Base-by-base conservation (phyloP, 331 rosid species). In the Malus hybrid region DNA sequence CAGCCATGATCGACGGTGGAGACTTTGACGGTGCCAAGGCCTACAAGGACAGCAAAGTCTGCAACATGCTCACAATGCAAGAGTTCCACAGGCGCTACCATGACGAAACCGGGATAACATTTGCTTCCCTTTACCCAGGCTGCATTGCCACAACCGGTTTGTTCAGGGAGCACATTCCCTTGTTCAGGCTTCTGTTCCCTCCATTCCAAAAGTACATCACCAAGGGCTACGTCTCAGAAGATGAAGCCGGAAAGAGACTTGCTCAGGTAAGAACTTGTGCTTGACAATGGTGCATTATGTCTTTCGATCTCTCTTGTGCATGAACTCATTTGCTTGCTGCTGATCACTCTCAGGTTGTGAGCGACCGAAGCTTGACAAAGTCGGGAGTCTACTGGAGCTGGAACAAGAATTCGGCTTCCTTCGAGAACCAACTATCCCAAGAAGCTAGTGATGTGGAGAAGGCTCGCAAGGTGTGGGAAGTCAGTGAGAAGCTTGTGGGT, bases 321-420 rank as follows among this genome's bases (percentile, higher is more conserved):
- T 57, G 60, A 60, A 73, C 46, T 63, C 77, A 28, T 7, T 60
- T 30, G 34, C 44, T 66, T 53, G 44, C 75, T 72, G 77, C 34
- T 75, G 81, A 48, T 57, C 28, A 80, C 80, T 28, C 28, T 10
- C 78, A 95, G 99, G 99, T 95, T 80, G 99, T 95, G 62, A 83
- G 91, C 42, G 98, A 95, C 15, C 99, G 93, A 2, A 95, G 97
- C 89, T 85, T 95, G 82, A 95, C 98, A 18, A 95, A 95, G 80
- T 95, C 99, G 1, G 99, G 99, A 36, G 99, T 95, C 42, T 95
- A 95, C 86, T 92, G 99, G 99, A 95, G 99, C 92, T 95, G 99
- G 99, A 95, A 95, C 67, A 92, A 92, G 79, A 63, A 82, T 29
- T 95, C 99, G 0, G 99, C 99, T 63, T 95, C 99, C n/a, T 95